Evolutionary conservation across 2,329 filamentous ascomycete species (phyloP).

Genomic region (Orbilia oligospora): DNA sequence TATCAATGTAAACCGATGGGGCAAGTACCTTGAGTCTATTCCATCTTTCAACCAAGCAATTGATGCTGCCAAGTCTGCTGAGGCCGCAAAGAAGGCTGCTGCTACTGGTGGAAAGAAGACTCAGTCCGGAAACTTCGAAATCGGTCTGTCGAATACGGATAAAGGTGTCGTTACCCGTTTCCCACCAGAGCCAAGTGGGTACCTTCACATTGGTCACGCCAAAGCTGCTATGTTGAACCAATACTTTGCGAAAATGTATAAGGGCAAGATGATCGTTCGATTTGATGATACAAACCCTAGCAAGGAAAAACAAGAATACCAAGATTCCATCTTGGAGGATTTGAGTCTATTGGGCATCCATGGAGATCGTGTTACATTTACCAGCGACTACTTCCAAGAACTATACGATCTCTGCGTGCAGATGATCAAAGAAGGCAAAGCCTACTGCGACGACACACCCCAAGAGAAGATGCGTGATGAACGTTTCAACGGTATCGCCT

Average conservation of each 20-base stretch:
- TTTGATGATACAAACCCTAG: slow-evolving; percentile 98
- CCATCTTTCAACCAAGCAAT: slow-evolving; percentile 82
- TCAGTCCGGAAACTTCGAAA: slow-evolving; percentile 89
- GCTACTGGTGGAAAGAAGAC: slow-evolving; percentile 68
- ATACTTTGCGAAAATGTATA: slow-evolving; percentile 95
- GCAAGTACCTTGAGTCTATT: slow-evolving; percentile 83
- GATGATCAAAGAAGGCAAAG: slow-evolving; percentile 87
- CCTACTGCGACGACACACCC: slow-evolving; percentile 94
- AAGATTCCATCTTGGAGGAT: slow-evolving; percentile 94
- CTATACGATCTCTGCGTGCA: slow-evolving; percentile 87
- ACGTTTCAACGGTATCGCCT: slow-evolving; percentile 86
- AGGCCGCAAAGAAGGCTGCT: slow-evolving; percentile 75
- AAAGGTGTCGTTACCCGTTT: slow-evolving; percentile 93
- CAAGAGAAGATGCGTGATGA: slow-evolving; percentile 79
- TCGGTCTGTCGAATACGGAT: slow-evolving; percentile 85
- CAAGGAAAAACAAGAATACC: slow-evolving; percentile 97
- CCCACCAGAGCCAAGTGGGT: slow-evolving; percentile 93
- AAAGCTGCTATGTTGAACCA: slow-evolving; percentile 95
- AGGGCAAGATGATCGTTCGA: slow-evolving; percentile 88
- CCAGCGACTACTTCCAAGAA: slow-evolving; percentile 94
- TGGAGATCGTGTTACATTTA: slow-evolving; percentile 88
- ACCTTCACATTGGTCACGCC: slow-evolving; percentile 94
- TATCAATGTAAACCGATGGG: slow-evolving; percentile 87
- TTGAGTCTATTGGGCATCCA: slow-evolving; percentile 91
- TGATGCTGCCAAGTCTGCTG: slow-evolving; percentile 78